Base-by-base conservation (phyloP, 2,329 filamentous ascomycete genomes). In the Colletotrichum filicis region DNA sequence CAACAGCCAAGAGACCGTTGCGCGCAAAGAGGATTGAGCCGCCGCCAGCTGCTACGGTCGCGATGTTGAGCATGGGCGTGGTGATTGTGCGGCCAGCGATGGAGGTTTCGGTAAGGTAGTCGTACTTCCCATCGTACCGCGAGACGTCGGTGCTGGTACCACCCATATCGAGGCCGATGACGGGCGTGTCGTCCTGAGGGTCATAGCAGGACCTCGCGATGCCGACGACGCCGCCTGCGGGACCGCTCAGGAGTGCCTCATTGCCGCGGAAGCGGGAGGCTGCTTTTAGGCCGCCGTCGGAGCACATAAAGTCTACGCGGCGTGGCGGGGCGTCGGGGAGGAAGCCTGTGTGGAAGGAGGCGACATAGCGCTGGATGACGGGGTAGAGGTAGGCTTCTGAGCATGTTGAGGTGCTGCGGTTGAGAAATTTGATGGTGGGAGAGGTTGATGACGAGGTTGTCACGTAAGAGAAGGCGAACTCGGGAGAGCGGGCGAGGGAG, bases 351-450 rank as follows among this genome's bases (percentile, higher is more conserved):
- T 89, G 86, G 76, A 94, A 93, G 8, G 89, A 88, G 56, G 89
- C 85, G 66, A 94, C 92, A 77, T 94, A 94, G 76, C 91, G 90
- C 64, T 89, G 87, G 75, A 94, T 93, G 1, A 91, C 89, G 0
- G 92, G 92, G 2, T 92, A 93, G 22, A 94, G 85, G 76, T 94
- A 94, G 5, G 92, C 92, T 79, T 94, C 92, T 6, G 92, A 92
- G 77, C 91, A 93, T 1, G 90, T 90, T 7, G 91, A 93, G 1
- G 90, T 93, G 26, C 90, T 90, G 76, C 92, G 82, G 11, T 91
- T 89, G 1, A 93, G 89, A 35, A 93, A 85, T 79, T 94, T 93
- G 81, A 94, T 93, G 87, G 93, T 92, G 1, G 91, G 91, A 86
- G 92, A 92, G 42, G 92, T 85, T 77, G 91, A 86, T 74, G 91